Conservation (phyloP, 805 yeast species). For the Priceomyces melissophilus region DNA sequence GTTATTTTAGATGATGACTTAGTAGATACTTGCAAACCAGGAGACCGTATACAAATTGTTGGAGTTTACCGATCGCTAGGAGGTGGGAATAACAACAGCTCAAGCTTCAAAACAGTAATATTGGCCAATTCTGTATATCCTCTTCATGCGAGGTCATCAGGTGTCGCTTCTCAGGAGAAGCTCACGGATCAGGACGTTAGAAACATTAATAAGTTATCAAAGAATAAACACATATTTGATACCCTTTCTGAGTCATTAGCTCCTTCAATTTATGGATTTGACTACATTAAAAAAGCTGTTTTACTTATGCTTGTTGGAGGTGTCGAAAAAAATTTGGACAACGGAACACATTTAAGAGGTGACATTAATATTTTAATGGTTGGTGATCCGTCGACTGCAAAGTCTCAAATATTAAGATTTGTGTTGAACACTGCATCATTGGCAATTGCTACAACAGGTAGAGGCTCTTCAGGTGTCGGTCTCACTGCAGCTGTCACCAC, state of each 20-base stretch:
- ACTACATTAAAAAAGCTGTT: conserved; percentile 85
- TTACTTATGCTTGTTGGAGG: conserved; percentile 91
- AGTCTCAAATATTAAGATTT: conserved; percentile 91
- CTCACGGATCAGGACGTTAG: conserved; percentile 81
- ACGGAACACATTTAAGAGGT: conserved; percentile 97
- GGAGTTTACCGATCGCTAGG: conserved; percentile 94
- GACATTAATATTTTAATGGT: conserved; percentile 95
- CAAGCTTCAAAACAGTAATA: conserved; percentile 78
- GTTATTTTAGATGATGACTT: conserved; percentile 92
- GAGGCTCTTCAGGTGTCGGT: conserved; percentile 99
- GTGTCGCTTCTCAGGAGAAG: conserved; percentile 66
- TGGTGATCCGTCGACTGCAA: conserved; percentile 98
- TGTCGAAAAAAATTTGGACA: conserved; percentile 85
- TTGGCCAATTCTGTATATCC: conserved; percentile 88
- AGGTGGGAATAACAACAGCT: conserved; percentile 54
- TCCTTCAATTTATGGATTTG: conserved; percentile 94
- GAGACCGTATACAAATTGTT: conserved; percentile 90
- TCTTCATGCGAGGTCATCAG: conserved; percentile 81
- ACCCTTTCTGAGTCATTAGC: conserved; percentile 83
- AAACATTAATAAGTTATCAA: conserved; percentile 76
- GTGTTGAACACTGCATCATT: conserved; percentile 92
- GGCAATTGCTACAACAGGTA: conserved; percentile 97
- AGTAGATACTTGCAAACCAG: conserved; percentile 90
- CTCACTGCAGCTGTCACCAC: conserved; percentile 97
- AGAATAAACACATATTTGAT: conserved; percentile 69